phyloP scores from a whole-genome alignment of 495 filamentous ascomycete genomes.

The Glonium stellatum region DNA sequence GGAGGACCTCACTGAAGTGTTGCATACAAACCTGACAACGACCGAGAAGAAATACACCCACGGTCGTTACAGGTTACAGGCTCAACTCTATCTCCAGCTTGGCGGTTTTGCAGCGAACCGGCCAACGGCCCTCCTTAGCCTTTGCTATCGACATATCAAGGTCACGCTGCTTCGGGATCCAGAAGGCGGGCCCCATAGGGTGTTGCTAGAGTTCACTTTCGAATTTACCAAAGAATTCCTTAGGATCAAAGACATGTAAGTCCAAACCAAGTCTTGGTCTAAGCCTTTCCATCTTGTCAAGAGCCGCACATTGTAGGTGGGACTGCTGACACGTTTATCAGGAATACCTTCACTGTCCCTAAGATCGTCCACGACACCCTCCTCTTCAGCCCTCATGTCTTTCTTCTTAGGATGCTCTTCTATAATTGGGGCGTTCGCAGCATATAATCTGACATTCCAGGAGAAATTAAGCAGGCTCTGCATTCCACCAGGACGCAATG shows the following conservation, averaged over 20 bases:
- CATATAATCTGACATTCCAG: constrained; percentile 32
- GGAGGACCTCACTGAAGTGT: constrained; percentile 2
- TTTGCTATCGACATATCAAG: constrained; percentile 32
- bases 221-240: constrained; percentile 36
- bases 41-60: constrained; percentile 10
- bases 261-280: too few relatives aligned
- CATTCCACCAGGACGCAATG: constrained; percentile 9
- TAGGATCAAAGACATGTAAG: constrained; percentile 31
- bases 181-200: constrained; percentile 28
- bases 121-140: constrained; percentile 28
- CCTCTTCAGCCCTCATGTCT: constrained; percentile 35
- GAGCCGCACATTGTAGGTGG: too few relatives aligned
- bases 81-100: constrained; percentile 21
- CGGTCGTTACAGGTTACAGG: constrained; percentile 11
- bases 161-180: constrained; percentile 35
- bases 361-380: constrained; percentile 39
- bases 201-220: constrained; percentile 36
- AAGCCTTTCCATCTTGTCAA: too few relatives aligned
- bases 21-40: constrained; percentile 12
- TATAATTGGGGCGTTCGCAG: constrained; percentile 32
- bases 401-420: constrained; percentile 38
- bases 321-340: constrained; percentile 6
- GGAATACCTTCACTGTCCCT: constrained; percentile 37
- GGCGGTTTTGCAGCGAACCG: constrained; percentile 31
- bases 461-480: constrained; percentile 24